Percentiles rank a stretch among this genome's conserved stretches.
These are phyloP conservation scores for Ceratobasidium sp. DNA, from an alignment of 1,284 basidiomycete genomes.

Conservation along the genomic window DNA sequence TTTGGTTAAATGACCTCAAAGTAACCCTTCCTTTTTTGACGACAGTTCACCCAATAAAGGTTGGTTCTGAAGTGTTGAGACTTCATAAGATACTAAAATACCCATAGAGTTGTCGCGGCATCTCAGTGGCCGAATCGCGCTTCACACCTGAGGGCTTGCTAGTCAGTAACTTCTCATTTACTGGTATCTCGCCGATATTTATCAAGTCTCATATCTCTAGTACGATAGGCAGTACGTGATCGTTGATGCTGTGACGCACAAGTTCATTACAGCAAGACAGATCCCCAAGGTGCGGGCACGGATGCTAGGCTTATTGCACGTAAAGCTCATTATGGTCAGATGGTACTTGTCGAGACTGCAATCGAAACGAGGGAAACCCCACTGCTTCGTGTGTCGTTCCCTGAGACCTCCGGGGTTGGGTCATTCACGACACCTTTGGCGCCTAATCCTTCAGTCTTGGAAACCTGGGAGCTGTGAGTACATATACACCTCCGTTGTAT, in stretches of 20 bases:
- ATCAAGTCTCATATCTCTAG: constrained; percentile 53
- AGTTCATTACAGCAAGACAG: constrained; percentile 72
- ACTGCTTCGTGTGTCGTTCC: constrained; percentile 67
- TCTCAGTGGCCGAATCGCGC: constrained; percentile 63
- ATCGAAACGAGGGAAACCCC: constrained; percentile 61
- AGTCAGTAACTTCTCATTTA: constrained; percentile 55
- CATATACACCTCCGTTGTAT: no score
- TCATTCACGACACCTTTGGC: constrained; percentile 67
- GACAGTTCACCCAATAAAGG: constrained; percentile 74
- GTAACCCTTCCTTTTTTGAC: background rate
- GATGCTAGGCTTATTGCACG: background rate
- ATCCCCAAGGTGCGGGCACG: constrained; percentile 62
- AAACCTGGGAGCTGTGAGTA: constrained; percentile 66
- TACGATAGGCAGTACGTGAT: constrained; percentile 76
- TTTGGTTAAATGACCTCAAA: background rate
- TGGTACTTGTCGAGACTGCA: constrained; percentile 70
- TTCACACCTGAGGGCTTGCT: constrained; percentile 73
- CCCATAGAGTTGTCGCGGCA: constrained; percentile 69
- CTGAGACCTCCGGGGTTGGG: constrained; percentile 64
- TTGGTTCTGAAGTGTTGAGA: constrained; percentile 46
- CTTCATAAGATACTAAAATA: no score
- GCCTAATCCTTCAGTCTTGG: constrained; percentile 62
- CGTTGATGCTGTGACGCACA: constrained; percentile 64
- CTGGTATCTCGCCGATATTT: constrained; percentile 4
- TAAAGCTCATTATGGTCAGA: constrained; percentile 55